Conservation (phyloP, 2,329 filamentous ascomycete genomes). For the Hymenotorrendiella dingleyae region DNA sequence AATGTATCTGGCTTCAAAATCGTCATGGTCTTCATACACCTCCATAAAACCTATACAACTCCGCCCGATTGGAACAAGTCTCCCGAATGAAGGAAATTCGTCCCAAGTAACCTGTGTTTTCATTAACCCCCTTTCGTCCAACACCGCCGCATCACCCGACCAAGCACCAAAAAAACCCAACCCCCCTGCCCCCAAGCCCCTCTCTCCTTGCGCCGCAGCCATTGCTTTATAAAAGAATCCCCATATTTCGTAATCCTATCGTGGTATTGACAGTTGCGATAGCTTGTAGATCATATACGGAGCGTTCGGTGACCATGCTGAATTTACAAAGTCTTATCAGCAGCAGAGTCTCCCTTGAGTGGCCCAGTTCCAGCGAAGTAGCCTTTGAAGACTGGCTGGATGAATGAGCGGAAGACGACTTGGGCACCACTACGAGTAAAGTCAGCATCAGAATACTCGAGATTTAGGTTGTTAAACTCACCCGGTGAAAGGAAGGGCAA, state of each 20-base stretch:
- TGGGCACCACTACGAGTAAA: constrained; percentile 70
- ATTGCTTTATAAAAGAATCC: constrained; percentile 3
- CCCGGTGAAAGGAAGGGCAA: constrained; percentile 90
- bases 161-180: neutral
- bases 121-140: constrained; percentile 15
- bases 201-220: neutral
- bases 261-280: constrained; percentile 10
- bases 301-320: constrained; percentile 3
- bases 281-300: constrained; percentile 4
- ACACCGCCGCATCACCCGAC: constrained; percentile 4
- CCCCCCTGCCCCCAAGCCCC: neutral
- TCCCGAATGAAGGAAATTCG: constrained; percentile 19
- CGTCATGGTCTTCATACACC: neutral
- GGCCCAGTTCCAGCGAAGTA: constrained; percentile 71
- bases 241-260: constrained; percentile 5
- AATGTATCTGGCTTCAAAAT: neutral
- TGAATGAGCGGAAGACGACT: constrained; percentile 92
- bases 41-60: constrained; percentile 19
- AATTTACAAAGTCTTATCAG: constrained; percentile 59
- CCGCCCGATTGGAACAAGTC: constrained; percentile 9
- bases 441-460: neutral
- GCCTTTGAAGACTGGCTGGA: constrained; percentile 84
- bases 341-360: constrained; percentile 66
- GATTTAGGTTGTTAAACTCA: constrained; percentile 44
- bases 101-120: constrained; percentile 14